Evolutionary conservation across 1,284 basidiomycete species (phyloP), one percentile per base, ranked within the genome.

Genomic region (Ceraceosorus guamensis): DNA sequence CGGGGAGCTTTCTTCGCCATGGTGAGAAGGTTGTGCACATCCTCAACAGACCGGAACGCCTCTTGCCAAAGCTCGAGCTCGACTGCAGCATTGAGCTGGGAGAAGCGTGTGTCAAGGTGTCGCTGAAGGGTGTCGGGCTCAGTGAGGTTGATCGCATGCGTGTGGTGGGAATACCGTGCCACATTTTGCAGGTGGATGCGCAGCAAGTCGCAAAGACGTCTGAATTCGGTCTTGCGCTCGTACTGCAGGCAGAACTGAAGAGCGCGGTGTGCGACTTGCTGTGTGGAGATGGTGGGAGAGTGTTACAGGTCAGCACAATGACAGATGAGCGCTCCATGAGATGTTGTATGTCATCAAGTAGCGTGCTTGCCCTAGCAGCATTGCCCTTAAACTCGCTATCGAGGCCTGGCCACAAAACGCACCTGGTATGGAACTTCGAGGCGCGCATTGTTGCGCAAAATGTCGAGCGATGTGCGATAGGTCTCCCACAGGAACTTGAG

Each of bases 31-130:
- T 91, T 92, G 80, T 98, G 93, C 45, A 98, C 89, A 77, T 99
- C 95, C 78, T 98, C 93, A 60, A 97, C 90, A 47, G 90, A 91
- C 60, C 95, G 88, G 84, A 97, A 99, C 4, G 91, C 93, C 78
- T 98, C 93, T 77, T 97, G 93, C 95, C 93, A 99, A 49, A 98
- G 83, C 79, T 99, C 95, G 63, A 99, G 86, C 78, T 97, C 91
- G 63, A 97, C 92, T 6, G 92, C 92, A n/a, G 90, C 88, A 76
- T 93, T 91, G 64, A 99, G 85, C 80, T 98, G 93, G 37, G 91
- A 88, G 77, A 98, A 97, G 59, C 95, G 90, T 16, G 91, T 97
- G 78, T 98, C 95, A 60, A 99, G 87, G 79, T 97, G 90, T 68
- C 91, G 91, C 76, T 95, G 89, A 47, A 99, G 86, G 18, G 88